Evolutionary conservation across 805 yeast genomes (phyloP).

Genomic region (Saccharomycopsis fibuligera): DNA sequence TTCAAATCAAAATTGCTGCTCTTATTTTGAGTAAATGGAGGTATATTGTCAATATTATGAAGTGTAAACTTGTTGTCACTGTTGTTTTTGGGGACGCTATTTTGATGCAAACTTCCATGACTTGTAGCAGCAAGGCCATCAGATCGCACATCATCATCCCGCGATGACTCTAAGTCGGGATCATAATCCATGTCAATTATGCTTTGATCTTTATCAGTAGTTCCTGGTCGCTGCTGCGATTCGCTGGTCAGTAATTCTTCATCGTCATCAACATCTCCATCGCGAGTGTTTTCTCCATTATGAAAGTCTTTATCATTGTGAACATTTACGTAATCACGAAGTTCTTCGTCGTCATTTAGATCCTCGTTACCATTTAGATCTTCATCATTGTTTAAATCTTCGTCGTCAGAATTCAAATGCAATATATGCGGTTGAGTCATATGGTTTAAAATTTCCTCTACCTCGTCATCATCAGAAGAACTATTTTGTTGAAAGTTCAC

Average conservation of each 20-base stretch:
- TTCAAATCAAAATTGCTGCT: slow-evolving; percentile 10
- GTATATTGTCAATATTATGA: slow-evolving; percentile 7
- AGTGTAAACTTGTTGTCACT: slow-evolving; percentile 3
- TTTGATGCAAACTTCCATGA: neutral
- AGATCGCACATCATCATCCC: too few relatives aligned
- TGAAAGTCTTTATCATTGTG: neutral
- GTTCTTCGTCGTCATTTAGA: neutral
- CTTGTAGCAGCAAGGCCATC: neutral
- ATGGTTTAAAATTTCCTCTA: slow-evolving; percentile 2
- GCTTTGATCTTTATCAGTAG: neutral
- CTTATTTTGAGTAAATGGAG: slow-evolving; percentile 19
- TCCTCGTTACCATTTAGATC: neutral
- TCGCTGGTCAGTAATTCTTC: too few relatives aligned
- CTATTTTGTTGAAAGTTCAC: neutral
- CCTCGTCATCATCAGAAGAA: neutral
- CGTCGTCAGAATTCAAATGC: neutral
- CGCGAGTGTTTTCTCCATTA: neutral
- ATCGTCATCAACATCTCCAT: neutral
- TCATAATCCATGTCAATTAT: slow-evolving; percentile 6
- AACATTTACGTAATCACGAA: too few relatives aligned
- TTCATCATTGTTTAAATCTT: neutral
- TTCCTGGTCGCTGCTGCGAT: too few relatives aligned
- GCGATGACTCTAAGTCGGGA: slow-evolving; percentile 3
- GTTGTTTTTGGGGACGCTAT: neutral
- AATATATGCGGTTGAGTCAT: neutral